Conservation (phyloP, 148 eudicot genomes). For the Rhododendron ferrugineum region DNA sequence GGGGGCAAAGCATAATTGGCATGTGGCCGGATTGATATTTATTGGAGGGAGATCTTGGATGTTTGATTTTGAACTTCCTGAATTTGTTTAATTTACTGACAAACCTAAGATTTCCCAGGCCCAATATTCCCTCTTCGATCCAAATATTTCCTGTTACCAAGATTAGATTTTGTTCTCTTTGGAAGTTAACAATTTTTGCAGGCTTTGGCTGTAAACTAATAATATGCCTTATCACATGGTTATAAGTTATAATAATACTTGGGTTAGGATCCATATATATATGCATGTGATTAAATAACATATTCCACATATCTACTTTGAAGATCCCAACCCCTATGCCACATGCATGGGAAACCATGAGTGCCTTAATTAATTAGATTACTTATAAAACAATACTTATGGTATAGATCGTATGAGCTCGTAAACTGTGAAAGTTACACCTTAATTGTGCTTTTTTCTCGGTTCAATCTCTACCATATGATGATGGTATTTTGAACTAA, state of each 20-base stretch:
- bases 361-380: neutral
- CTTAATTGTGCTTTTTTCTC: neutral
- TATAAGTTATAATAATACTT: neutral
- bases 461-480: neutral
- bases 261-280: neutral
- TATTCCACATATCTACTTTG: neutral
- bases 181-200: neutral
- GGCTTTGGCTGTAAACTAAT: constrained; percentile 7
- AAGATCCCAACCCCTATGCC: constrained; percentile 1
- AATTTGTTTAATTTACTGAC: neutral
- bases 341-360: neutral
- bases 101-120: neutral
- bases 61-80: neutral
- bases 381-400: neutral
- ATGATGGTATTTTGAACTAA: neutral
- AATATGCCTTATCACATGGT: neutral
- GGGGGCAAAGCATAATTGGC: neutral
- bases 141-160: constrained; percentile 8
- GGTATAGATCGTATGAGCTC: neutral
- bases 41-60: neutral
- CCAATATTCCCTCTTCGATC: neutral
- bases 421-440: neutral
- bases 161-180: neutral
- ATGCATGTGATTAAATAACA: neutral
- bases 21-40: neutral